Base-by-base conservation (phyloP, 116 monocot genomes). In the Dioscorea cayenensis region DNA sequence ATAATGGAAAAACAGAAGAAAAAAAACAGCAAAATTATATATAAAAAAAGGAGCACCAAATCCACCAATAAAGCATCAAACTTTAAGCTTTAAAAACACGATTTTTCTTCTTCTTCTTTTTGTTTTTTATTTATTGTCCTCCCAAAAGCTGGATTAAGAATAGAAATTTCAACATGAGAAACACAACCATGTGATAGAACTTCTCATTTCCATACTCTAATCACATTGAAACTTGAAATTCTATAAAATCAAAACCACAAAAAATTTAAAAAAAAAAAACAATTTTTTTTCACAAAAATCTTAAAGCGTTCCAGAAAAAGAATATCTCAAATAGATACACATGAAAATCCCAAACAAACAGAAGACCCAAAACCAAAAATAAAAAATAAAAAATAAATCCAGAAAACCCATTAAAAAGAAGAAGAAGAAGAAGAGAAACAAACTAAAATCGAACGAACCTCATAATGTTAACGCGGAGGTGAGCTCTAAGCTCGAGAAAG, bases 401-500 rank as follows among this genome's bases (percentile, higher is more conserved):
- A 68, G 7, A 61, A 61, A 61, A 7, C 7, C 11, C 36, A 9
- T 14, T 13, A 61, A 36, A 64, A 1, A 36, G 25, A 25, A 25
- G 25, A 25, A 25, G 25, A 25, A 25, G 25, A 25, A 25, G 25
- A 18, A 60, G 6, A 65, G 43, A 52, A 55, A 5, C 0, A 16
- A 71, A 51, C 3, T 0, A 22, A 28, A 52, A 49, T 49, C 14
- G 28, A 7, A 97, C 14, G 28, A 7, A 97, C 97, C 97, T 82
- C 97, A 97, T 97, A 80, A 97, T 86, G 73, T 92, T 92, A 71
- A 97, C 85, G 29, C 90, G 84, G 66, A 97, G 97, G 74, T 92
- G 97, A 12, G 84, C 79, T 21, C 97, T 78, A 77, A 97, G 97
- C 86, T 93, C 90, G 27, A 88, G 65, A 81, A 97, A 90, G 55